Percentiles rank a stretch among this genome's conserved stretches.
Evolutionary conservation across 2,329 filamentous ascomycete species (phyloP).

Genomic region (Ophiostoma sp.): DNA sequence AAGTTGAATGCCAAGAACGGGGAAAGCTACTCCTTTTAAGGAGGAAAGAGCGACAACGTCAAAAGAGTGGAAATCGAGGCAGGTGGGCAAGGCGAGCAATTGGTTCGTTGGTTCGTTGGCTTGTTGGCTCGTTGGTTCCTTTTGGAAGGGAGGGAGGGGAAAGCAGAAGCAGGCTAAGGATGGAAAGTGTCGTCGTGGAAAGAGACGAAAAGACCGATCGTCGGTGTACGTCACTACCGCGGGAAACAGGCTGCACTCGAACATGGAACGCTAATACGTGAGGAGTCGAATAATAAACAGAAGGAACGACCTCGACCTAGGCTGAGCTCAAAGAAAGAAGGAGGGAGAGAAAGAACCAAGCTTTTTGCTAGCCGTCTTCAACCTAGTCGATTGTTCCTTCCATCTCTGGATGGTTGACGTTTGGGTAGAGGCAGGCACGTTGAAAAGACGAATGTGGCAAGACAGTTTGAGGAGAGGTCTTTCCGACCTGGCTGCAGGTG

Average conservation of each 20-base stretch:
- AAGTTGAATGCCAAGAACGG: slow-evolving; percentile 14
- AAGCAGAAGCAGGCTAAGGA: background rate
- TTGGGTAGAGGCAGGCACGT: background rate
- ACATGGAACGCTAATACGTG: background rate
- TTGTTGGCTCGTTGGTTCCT: slow-evolving; percentile 1
- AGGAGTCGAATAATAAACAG: background rate
- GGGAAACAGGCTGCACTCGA: background rate
- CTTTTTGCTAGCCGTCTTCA: background rate
- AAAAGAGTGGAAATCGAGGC: background rate
- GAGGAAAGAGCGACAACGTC: background rate
- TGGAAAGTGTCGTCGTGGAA: background rate
- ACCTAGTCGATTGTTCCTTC: background rate
- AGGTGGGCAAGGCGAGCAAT: background rate
- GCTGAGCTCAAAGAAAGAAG: background rate
- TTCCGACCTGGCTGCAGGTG: background rate
- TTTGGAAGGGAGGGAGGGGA: background rate
- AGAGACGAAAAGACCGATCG: background rate
- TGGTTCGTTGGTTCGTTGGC: background rate
- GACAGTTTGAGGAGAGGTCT: too few species aligned
- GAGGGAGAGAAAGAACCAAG: background rate
- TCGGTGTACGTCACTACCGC: background rate
- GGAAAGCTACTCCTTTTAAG: slow-evolving; percentile 7
- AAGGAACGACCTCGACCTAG: background rate
- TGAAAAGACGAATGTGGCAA: background rate
- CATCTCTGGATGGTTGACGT: background rate